Evolutionary conservation across 805 yeast genomes (phyloP), one percentile per base, ranked within the genome.

Genomic region (Komagataella pastoris): DNA sequence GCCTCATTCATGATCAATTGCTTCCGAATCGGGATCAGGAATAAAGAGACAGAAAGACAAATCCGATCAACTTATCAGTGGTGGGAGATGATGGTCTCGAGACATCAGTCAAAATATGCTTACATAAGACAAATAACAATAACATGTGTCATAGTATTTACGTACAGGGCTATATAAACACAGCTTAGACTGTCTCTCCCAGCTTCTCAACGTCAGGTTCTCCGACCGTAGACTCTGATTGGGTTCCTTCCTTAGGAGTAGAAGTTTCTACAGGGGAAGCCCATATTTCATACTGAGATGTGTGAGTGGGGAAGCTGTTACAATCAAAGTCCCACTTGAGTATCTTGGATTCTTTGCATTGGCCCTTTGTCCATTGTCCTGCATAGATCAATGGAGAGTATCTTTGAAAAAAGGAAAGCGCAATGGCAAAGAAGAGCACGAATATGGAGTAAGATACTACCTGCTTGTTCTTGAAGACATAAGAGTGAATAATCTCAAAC

Each of bases 301-400:
- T 55, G 14, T 44, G 50, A 6, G 59, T 65, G 46, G 71, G 71
- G 65, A 77, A 88, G 12, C 72, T 58, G 54, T 69, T 71, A 70
- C 99, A 93, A 61, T 83, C 85, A 63, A 81, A 93, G 73, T 93
- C 99, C 99, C 98, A 93, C 45, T 78, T 73, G 3, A 71, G 55
- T 36, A 85, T 56, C 68, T 80, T 79, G 47, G 90, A 71, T 47
- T 73, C 69, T 53, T 72, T 68, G 69, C 99, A 93, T 54, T 74
- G 66, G 24, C 63, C 65, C 59, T 75, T 75, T 48, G 95, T 85
- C 97, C 98, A 91, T 51, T 79, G 77, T 10, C 77, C 62, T 48
- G 86, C 99, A 63, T 87, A 86, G 49, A 83, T 76, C 61, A 93
- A 67, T 43, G 98, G 85, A 1, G 87, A 75, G 68, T 82, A 82